phyloP scores from a whole-genome alignment of 2,329 filamentous ascomycete species.

The Paraphaeosphaeria sporulosa region DNA sequence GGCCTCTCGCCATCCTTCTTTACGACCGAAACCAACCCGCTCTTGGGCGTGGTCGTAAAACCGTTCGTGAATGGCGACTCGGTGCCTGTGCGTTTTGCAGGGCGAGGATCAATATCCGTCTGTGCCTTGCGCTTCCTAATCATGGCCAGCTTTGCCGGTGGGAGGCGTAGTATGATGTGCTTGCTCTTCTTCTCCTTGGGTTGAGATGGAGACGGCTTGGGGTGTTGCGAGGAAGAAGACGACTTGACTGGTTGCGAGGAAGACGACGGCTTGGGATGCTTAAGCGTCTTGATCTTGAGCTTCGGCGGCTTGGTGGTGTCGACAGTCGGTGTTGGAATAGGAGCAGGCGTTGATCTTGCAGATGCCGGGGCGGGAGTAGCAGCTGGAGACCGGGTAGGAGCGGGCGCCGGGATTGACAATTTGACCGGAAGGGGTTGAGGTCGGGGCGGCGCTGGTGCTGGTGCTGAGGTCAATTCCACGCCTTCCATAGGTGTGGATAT shows the following conservation, averaged over 20 bases:
- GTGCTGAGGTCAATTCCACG: conserved; percentile 16
- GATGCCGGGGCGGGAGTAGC: conserved; percentile 28
- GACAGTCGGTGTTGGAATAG: conserved; percentile 22
- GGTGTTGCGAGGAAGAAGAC: too few species aligned
- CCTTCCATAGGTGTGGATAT: conserved; percentile 26
- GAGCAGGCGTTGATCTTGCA: background rate
- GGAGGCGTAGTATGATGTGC: conserved; percentile 34
- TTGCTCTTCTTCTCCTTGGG: conserved; percentile 31
- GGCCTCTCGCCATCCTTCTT: conserved; percentile 23
- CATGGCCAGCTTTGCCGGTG: conserved; percentile 22
- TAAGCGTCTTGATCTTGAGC: conserved; percentile 33
- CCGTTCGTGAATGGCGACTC: conserved; percentile 24
- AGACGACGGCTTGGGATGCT: conserved; percentile 15
- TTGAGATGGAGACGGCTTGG: conserved; percentile 12
- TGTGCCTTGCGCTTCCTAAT: conserved; percentile 30
- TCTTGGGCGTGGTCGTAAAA: conserved; percentile 15
- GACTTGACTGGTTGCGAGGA: conserved; percentile 11
- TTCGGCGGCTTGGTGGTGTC: conserved; percentile 22
- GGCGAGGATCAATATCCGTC: conserved; percentile 27
- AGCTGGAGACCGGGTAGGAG: conserved; percentile 24
- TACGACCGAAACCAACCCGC: conserved; percentile 29
- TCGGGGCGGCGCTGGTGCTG: conserved; percentile 17
- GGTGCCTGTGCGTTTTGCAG: conserved; percentile 38
- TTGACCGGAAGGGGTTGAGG: conserved; percentile 18
- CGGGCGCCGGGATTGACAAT: conserved; percentile 17